Evolutionary conservation across 1,284 basidiomycete species (phyloP).

Genomic region (Schizophyllum amplum): DNA sequence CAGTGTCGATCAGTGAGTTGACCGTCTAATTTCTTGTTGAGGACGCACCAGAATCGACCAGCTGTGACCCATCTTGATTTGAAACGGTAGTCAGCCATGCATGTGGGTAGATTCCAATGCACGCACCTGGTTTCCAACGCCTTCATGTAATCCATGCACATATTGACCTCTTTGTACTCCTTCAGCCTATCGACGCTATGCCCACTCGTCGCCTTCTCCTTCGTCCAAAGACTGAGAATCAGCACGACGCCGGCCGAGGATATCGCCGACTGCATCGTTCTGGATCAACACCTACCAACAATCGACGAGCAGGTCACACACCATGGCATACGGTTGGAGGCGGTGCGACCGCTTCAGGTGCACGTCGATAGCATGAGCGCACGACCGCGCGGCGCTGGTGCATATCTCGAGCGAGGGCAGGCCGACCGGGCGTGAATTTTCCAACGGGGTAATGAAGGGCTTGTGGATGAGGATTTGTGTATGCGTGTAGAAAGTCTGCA

Average conservation of each 20-base stretch:
- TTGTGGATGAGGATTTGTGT: constrained; percentile 41
- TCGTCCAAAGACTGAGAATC: background rate
- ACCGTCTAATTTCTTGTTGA: too few relatives aligned
- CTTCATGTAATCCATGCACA: too few relatives aligned
- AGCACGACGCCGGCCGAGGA: background rate
- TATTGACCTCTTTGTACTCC: too few relatives aligned
- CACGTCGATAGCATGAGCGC: constrained; percentile 34
- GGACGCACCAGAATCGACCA: too few relatives aligned
- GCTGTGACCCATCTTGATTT: too few relatives aligned
- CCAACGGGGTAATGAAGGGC: constrained; percentile 36
- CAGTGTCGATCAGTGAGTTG: too few relatives aligned
- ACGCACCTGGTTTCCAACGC: too few relatives aligned
- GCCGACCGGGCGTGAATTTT: constrained; percentile 12
- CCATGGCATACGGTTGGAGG: background rate
- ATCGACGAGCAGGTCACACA: background rate
- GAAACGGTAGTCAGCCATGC: too few relatives aligned
- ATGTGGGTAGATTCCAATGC: too few relatives aligned
- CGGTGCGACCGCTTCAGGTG: constrained; percentile 2
- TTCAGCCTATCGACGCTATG: background rate
- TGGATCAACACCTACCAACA: background rate
- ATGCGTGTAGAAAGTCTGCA: constrained; percentile 40
- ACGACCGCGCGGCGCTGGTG: constrained; percentile 42
- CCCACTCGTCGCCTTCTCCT: background rate
- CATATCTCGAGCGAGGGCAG: constrained; percentile 45
- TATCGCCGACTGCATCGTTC: background rate